Percentiles rank a stretch among this genome's conserved stretches.
phyloP scores from a whole-genome alignment of 2,329 filamentous ascomycete genomes.

The Pseudomassariella vexata region DNA sequence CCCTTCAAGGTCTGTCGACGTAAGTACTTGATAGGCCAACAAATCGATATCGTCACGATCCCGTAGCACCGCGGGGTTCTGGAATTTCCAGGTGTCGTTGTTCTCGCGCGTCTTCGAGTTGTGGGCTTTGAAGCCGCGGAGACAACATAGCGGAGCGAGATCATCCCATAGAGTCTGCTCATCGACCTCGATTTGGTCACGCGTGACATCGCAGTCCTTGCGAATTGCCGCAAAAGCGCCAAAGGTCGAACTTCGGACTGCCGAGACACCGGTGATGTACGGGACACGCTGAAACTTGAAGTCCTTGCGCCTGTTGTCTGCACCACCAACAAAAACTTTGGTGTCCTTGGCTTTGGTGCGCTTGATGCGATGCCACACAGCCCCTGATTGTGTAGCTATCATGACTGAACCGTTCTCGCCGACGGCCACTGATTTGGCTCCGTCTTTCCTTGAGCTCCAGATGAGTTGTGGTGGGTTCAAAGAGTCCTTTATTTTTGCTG shows the following conservation, averaged over 20 bases:
- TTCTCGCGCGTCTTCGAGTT: conserved; percentile 30
- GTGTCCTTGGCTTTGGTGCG: conserved; percentile 73
- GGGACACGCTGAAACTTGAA: conserved; percentile 94
- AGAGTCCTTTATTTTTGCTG: conserved; percentile 79
- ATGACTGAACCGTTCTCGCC: conserved; percentile 94
- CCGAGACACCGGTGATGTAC: conserved; percentile 76
- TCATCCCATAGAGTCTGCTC: conserved; percentile 70
- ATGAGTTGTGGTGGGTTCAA: conserved; percentile 74
- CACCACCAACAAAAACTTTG: conserved; percentile 20
- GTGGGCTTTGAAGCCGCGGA: conserved; percentile 51
- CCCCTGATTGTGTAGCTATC: conserved; percentile 84
- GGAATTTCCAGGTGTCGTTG: conserved; percentile 35
- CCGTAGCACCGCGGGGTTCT: conserved; percentile 36
- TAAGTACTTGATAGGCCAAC: conserved; percentile 48
- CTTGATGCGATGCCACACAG: conserved; percentile 85
- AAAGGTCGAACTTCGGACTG: conserved; percentile 81
- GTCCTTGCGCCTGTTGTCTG: conserved; percentile 67
- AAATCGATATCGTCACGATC: conserved; percentile 47
- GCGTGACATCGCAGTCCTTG: conserved; percentile 76
- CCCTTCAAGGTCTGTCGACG: conserved; percentile 59
- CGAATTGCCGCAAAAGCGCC: conserved; percentile 86
- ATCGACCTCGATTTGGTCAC: conserved; percentile 61
- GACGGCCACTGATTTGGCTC: conserved; percentile 79
- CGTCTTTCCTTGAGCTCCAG: conserved; percentile 85
- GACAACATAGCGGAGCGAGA: conserved; percentile 61